Percentiles rank a stretch among this genome's conserved stretches.
Conservation (phyloP, 371 early-diverging fungal species). For the Apophysomyces elegans region DNA sequence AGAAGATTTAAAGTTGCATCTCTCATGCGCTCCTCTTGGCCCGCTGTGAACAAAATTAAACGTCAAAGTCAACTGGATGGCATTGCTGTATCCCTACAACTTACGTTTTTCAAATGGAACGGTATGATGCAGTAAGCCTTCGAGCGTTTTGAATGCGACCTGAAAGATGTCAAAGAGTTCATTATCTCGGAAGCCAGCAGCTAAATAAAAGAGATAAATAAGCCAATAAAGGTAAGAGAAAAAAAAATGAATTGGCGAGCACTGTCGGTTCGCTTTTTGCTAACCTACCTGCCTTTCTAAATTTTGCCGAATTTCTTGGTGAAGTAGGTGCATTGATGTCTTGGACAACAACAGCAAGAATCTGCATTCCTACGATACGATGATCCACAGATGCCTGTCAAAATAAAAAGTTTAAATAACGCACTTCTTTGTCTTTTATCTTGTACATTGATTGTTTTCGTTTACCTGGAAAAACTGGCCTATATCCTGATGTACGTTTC, state of each 20-base stretch:
- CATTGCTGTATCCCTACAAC: not conserved
- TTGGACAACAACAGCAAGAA: conserved; percentile 62
- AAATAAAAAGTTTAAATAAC: not conserved
- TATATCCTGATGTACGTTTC: conserved; percentile 65
- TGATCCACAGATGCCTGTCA: conserved; percentile 64
- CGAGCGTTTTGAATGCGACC: conserved; percentile 64
- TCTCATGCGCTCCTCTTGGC: conserved; percentile 56
- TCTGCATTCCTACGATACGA: conserved; percentile 67
- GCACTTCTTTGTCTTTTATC: conserved; percentile 5
- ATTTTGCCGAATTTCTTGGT: conserved; percentile 64
- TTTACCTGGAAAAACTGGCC: conserved; percentile 70
- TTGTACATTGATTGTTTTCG: not conserved
- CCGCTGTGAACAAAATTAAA: conserved; percentile 27
- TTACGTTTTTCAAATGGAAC: conserved; percentile 51
- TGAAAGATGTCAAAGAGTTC: conserved; percentile 79
- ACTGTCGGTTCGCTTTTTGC: not conserved
- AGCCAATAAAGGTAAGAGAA: no score
- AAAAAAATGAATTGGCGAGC: no score
- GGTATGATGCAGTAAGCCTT: conserved; percentile 45
- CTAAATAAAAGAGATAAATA: conserved; percentile 31
- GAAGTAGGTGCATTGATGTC: conserved; percentile 68
- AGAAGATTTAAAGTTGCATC: conserved; percentile 69
- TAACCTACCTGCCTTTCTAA: conserved; percentile 68
- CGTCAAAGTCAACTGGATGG: not conserved
- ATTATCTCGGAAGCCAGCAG: conserved; percentile 82